A percentile compares a stretch with the other conserved stretches of the same genome.
Conservation (phyloP, 225 moss, liverwort and hornwort species). For the Pseudisothecium myosuroides region DNA sequence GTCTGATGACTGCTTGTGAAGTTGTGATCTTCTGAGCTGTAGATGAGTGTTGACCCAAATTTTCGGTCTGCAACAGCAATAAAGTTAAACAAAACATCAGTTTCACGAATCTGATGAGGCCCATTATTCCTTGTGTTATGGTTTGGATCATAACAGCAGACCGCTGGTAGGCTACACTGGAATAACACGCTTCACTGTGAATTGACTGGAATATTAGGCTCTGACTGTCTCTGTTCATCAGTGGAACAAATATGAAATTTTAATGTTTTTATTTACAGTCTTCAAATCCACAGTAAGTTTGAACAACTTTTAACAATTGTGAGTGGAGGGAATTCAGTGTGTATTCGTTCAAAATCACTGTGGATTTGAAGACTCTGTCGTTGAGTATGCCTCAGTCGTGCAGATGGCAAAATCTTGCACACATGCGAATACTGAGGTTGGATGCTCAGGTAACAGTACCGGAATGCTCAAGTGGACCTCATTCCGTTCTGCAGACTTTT, state of each 20-base stretch:
- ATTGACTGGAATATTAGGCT: not conserved
- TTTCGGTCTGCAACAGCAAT: not conserved
- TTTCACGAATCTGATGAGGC: not conserved
- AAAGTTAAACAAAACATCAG: not conserved
- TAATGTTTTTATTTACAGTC: not conserved
- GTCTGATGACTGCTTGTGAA: not conserved
- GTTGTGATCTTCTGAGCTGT: not conserved
- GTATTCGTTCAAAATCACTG: not conserved
- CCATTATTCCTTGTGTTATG: not conserved
- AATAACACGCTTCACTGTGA: too few relatives aligned
- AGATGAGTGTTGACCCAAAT: not conserved
- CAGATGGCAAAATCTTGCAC: not conserved
- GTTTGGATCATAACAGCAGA: not conserved
- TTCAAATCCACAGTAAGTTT: not conserved
- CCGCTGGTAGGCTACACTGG: not conserved
- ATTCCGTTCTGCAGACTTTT: not conserved
- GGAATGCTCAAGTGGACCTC: not conserved
- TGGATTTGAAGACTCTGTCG: not conserved
- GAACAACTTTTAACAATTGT: too few relatives aligned
- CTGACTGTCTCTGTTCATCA: not conserved
- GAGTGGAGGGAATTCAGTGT: not conserved
- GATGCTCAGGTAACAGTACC: too few relatives aligned
- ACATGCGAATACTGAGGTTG: not conserved
- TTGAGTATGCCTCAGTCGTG: not conserved
- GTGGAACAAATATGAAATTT: not conserved